Conservation (phyloP, 371 early-diverging fungal species). For the Dichotomocladium elegans region DNA sequence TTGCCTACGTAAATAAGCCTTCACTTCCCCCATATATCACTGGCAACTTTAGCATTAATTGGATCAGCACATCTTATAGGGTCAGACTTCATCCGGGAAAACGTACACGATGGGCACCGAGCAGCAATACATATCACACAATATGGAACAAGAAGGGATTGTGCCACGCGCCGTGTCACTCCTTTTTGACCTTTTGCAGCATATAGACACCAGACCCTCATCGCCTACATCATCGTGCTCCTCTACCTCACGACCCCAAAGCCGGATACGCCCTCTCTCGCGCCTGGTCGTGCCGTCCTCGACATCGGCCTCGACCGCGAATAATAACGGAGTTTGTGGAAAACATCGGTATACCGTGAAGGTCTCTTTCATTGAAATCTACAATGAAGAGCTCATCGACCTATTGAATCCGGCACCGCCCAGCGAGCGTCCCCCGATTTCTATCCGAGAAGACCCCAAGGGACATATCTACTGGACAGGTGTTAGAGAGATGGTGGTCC, state of each 20-base stretch:
- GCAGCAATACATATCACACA: slow-evolving; percentile 56
- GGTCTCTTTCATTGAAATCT: slow-evolving; percentile 88
- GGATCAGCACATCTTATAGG: slow-evolving; percentile 19
- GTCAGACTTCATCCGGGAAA: slow-evolving; percentile 97
- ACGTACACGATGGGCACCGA: slow-evolving; percentile 98
- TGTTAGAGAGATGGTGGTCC: slow-evolving; percentile 76
- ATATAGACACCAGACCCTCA: slow-evolving; percentile 14
- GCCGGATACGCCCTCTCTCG: slow-evolving; percentile 9
- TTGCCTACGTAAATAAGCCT: slow-evolving; percentile 93
- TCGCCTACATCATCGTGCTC: slow-evolving; percentile 14
- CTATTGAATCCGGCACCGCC: slow-evolving; percentile 60
- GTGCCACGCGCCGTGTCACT: slow-evolving; percentile 84
- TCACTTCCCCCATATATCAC: too few relatives aligned
- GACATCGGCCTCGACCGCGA: too few relatives aligned
- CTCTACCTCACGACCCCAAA: slow-evolving; percentile 1
- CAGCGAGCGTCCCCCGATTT: slow-evolving; percentile 59
- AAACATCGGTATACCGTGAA: slow-evolving; percentile 41
- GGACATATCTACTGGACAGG: slow-evolving; percentile 91
- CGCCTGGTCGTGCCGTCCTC: too few relatives aligned
- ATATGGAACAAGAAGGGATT: slow-evolving; percentile 69
- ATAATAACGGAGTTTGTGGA: too few relatives aligned
- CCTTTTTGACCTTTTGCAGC: slow-evolving; percentile 60
- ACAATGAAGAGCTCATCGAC: slow-evolving; percentile 96
- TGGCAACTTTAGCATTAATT: not conserved
- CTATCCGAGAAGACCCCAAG: slow-evolving; percentile 90